Evolutionary conservation across 345 rosid species (phyloP), one percentile per base, ranked within the genome.

Genomic region (Eutrema yunnanense): DNA sequence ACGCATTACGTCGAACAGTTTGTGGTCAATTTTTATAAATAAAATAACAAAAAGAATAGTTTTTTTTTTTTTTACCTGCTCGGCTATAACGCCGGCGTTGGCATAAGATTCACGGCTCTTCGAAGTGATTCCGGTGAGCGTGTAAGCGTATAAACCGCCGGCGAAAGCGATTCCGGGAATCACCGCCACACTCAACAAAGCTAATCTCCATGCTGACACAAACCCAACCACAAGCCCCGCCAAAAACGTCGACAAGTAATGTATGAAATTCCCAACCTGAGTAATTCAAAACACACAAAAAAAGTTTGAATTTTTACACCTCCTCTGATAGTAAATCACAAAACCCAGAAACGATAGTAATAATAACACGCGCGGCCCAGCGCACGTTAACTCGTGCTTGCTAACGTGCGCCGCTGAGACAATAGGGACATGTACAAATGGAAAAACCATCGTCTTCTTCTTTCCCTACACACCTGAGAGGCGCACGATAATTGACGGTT

Each of bases 131-230:
- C 99, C 99, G 4, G 99, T 95, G 73, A 95, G 89, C 4, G 99
- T 95, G 41, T 95, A 92, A 10, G 98, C 99, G 72, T 96, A 96
- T 58, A 96, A 86, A 37, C 99, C 99, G 4, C 99, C 99, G 14
- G 99, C 99, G 59, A 96, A 96, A 53, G 99, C 99, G 22, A 96
- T 96, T 52, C 99, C 99, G 5, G 99, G 99, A 57, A 96, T 96
- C 55, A 96, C 92, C 27, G 99, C 99, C 59, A 96, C 86, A 80
- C 99, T 90, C 32, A 96, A 81, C 81, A 96, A 69, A 52, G 99
- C 97, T 69, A 96, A 78, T 86, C 81, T 86, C 99, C 99, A 96
- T 81, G 99, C 99, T 44, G 99, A 88, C 51, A 96, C 98, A 81
- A 96, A 96, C 50, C 99, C 99, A 72, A 96, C 99, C 63, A 96